Percentiles rank a stretch among this genome's conserved stretches.
These are phyloP conservation scores for Ceratobasidium sp. DNA, from an alignment of 1,284 basidiomycete genomes.

Conservation along the genomic window DNA sequence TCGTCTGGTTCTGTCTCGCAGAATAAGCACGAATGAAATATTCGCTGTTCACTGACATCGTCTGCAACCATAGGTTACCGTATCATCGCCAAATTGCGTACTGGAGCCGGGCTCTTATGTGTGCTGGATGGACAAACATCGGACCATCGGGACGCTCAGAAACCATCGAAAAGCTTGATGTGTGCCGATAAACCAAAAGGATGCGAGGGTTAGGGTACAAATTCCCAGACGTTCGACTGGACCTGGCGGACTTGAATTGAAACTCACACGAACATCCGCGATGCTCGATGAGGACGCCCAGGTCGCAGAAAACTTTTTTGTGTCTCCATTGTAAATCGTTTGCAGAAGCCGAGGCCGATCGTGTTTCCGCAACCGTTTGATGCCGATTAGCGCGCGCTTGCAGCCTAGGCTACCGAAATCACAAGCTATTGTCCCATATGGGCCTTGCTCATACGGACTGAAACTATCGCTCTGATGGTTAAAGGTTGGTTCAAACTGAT, in stretches of 20 bases:
- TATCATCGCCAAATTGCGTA: not conserved
- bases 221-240: not conserved
- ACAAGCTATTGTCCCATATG: not conserved
- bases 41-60: not conserved
- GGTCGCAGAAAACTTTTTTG: not conserved
- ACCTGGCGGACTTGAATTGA: constrained; percentile 20
- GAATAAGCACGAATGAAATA: not conserved
- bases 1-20: not conserved
- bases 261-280: not conserved
- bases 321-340: constrained; percentile 11
- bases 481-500: not conserved
- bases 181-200: not conserved
- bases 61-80: not conserved
- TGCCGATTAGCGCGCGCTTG: constrained; percentile 11
- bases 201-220: constrained; percentile 34
- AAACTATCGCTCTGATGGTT: not conserved
- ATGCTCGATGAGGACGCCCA: not conserved
- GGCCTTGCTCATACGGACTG: not conserved
- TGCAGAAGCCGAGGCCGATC: constrained; percentile 10
- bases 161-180: constrained; percentile 9
- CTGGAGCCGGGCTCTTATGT: not conserved
- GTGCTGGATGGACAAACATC: constrained; percentile 10
- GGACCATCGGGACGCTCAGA: constrained; percentile 9
- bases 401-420: not conserved
- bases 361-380: constrained; percentile 22